Percentiles rank a stretch among this genome's conserved stretches.
These are phyloP conservation scores for Talaromyces amestolkiae DNA, from an alignment of 2,329 filamentous ascomycete species.

Conservation along the genomic window DNA sequence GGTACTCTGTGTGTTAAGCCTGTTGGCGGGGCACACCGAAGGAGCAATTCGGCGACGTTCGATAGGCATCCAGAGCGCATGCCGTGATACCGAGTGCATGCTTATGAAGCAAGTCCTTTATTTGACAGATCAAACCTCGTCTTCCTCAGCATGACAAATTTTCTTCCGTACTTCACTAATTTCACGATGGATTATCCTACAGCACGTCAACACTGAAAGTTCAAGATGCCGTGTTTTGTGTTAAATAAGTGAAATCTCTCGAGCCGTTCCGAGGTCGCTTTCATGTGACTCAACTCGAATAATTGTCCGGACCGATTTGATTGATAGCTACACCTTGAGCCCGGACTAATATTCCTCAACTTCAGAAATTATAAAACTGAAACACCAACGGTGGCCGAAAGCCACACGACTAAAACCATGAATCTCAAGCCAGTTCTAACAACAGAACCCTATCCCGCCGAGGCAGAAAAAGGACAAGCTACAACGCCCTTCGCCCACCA, in stretches of 20 bases:
- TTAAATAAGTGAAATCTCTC: background rate
- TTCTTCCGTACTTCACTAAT: background rate
- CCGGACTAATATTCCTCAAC: background rate
- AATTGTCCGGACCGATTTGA: background rate
- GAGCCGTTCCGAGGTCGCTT: background rate
- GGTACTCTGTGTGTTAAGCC: too few species aligned
- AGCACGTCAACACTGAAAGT: background rate
- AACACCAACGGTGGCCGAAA: background rate
- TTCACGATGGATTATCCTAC: background rate
- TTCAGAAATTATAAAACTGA: background rate
- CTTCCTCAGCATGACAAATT: too few species aligned
- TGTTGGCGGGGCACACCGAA: too few species aligned
- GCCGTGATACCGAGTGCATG: too few species aligned
- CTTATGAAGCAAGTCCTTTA: too few species aligned
- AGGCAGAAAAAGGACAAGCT: background rate
- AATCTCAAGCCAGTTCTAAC: slow-evolving; percentile 7
- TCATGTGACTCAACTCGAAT: slow-evolving; percentile 4
- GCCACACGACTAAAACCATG: background rate
- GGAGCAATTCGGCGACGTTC: too few species aligned
- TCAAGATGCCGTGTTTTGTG: background rate
- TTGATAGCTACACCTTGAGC: background rate
- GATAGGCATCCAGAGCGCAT: too few species aligned
- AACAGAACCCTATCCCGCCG: slow-evolving; percentile 7
- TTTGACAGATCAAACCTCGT: too few species aligned
- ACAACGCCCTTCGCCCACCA: slow-evolving; percentile 10